Conservation (phyloP, 768 basidiomycete species). For the Hericium coralloides region DNA sequence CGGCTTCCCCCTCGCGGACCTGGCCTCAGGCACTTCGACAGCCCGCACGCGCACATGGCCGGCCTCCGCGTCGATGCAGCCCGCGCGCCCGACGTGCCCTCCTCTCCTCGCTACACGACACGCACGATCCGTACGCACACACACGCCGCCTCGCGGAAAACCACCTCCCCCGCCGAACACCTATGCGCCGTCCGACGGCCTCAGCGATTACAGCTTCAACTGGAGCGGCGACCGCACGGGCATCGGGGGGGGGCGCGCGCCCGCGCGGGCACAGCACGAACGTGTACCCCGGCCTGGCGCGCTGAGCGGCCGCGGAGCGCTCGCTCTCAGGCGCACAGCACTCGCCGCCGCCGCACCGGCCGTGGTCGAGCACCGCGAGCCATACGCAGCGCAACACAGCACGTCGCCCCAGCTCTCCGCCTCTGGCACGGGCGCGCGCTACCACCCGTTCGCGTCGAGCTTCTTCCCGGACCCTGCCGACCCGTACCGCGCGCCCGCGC, state of each 20-base stretch:
- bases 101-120: constrained; percentile 4
- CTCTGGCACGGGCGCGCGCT: constrained; percentile 4
- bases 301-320: constrained; percentile 8
- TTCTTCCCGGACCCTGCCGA: constrained; percentile 13
- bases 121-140: constrained; percentile 2
- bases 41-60: constrained; percentile 10
- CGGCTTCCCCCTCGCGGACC: constrained; percentile 9
- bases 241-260: constrained; percentile 3
- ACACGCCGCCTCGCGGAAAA: neutral
- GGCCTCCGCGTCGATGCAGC: constrained; percentile 11
- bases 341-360: constrained; percentile 8
- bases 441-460: constrained; percentile 5
- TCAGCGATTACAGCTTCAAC: constrained; percentile 2
- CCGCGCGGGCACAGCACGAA: constrained; percentile 4
- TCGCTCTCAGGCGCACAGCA: constrained; percentile 3
- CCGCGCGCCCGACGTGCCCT: constrained; percentile 5
- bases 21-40: constrained; percentile 6
- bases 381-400: constrained; percentile 4
- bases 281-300: constrained; percentile 7
- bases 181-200: constrained; percentile 1
- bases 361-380: constrained; percentile 11
- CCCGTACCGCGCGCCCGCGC: constrained; percentile 7
- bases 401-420: constrained; percentile 9
- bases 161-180: constrained; percentile 1
- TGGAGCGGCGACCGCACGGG: constrained; percentile 4